A percentile compares a stretch with the other conserved stretches of the same genome.
These are phyloP conservation scores for Bolboschoenoplectus hybrid DNA, from an alignment of 202 grass and related monocot genomes.

Conservation along the genomic window DNA sequence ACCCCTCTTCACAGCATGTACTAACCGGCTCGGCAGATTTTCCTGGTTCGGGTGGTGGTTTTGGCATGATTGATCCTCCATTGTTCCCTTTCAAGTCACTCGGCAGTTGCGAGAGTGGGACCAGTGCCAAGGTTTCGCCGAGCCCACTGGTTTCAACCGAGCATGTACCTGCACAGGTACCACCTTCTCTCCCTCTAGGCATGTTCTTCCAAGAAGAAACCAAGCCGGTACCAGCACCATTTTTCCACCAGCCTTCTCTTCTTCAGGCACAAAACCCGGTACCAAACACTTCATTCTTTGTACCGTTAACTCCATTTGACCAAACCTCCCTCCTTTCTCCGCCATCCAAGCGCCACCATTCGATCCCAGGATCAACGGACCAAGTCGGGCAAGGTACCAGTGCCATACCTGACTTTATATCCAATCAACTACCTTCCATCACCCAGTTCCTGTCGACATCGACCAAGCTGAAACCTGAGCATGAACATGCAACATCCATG, in stretches of 20 bases:
- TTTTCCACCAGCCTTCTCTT: slow-evolving; percentile 41
- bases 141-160: slow-evolving; percentile 49
- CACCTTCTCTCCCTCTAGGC: slow-evolving; percentile 38
- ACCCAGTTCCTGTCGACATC: slow-evolving; percentile 37
- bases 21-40: slow-evolving; percentile 28
- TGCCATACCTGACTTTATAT: slow-evolving; percentile 34
- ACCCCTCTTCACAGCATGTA: slow-evolving; percentile 46
- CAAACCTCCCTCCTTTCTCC: slow-evolving; percentile 45
- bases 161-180: slow-evolving; percentile 27
- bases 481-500: slow-evolving; percentile 30
- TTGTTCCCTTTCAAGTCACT: slow-evolving; percentile 52
- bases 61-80: slow-evolving; percentile 46
- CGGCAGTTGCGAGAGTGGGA: slow-evolving; percentile 34
- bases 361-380: background rate
- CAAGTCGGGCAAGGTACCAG: background rate
- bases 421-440: slow-evolving; percentile 48
- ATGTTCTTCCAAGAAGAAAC: slow-evolving; percentile 64
- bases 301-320: slow-evolving; percentile 52
- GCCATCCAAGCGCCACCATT: slow-evolving; percentile 55
- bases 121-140: slow-evolving; percentile 40
- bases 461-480: slow-evolving; percentile 51
- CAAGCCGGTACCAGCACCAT: slow-evolving; percentile 50
- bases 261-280: slow-evolving; percentile 47
- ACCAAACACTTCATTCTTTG: slow-evolving; percentile 54
- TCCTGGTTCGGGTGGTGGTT: slow-evolving; percentile 49